Evolutionary conservation across 345 rosid genomes (phyloP), one percentile per base, ranked within the genome.

Genomic region (Lumnitzera littorea): DNA sequence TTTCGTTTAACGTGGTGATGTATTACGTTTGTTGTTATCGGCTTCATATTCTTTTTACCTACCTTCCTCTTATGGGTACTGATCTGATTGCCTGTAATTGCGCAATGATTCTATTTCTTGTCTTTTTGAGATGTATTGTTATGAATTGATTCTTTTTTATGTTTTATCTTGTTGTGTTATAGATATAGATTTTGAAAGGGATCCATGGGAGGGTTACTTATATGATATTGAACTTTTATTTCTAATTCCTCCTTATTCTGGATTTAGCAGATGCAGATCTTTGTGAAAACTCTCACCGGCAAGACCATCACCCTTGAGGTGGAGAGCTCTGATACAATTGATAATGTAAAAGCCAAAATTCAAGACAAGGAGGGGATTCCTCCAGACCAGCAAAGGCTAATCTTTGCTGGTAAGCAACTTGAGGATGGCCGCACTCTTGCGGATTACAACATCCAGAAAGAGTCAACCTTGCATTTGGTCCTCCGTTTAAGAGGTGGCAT

Each of bases 331-430:
- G 75, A 75, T 15, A 75, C 79, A 27, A 71, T 75, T 17, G 79
- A 75, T 16, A 75, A 75, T n/a, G 75, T 75, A 0, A 75, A 75
- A n/a, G 70, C 72, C 3, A 75, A 75, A 61, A 75, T 75, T 29
- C 79, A 71, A 41, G 79, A 75, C 49, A 75, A 75, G 67, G 79
- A 75, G 15, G 79, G 79, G 2, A 75, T 75, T 2, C 79, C 75
- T 0, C 79, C 79, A 5, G 75, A 75, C 36, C 79, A 75, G 62
- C 79, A 75, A 64, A 67, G 79, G 13, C 49, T 75, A 0, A 75
- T 75, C 20, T 75, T 75, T 48, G 79, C 79, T 3, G 79, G 79
- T 0, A 75, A 75, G 56, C 79, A 75, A 43, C 75, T 75, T 2
- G 79, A 75, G 24, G 79, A 75, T 50, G 79, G 79, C 0, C 48